Base-by-base conservation (phyloP, 2,329 filamentous ascomycete genomes). In the Penicillium freii region DNA sequence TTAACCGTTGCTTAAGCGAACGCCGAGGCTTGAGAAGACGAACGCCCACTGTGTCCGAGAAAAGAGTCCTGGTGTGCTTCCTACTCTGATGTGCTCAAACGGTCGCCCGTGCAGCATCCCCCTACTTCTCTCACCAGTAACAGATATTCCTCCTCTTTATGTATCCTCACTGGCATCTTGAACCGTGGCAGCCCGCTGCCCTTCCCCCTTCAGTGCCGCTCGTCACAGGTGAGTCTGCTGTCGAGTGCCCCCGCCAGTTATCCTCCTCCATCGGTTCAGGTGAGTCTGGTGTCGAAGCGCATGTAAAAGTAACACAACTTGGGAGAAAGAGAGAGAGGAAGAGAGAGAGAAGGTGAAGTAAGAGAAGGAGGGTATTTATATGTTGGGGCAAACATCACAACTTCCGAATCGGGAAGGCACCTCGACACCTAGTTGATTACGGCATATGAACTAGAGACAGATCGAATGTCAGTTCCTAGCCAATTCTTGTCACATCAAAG, bases 11-110 rank as follows among this genome's bases (percentile, higher is more conserved):
- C 51, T 54, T 54, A 54, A 40, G 51, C 51, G 34, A 31, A 29
- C 51, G 42, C 51, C 51, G 51, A 54, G 51, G 51, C 51, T 54
- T 54, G 51, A 54, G 43, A 48, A 54, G 51, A 47, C 42, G 43
- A n/a, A 39, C 44, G 51, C 51, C 43, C 51, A 54, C 51, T 54
- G 51, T 54, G 51, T 54, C 51, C 27, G 43, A 54, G 51, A 47
- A 54, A 54, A 47, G 51, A 54, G 25, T 39, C 15, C 51, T 38
- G 33, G 33, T 21, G 34, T 54, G 51, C 33, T 54, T 54, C 51
- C 5, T 54, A 4, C 51, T 31, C 51, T 48, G 43, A 38, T 21
- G 33, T 29, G 51, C 51, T 46, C 51, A 47, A 54, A 54, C 47
- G 47, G 33, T 49, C 47, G 47, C 47, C 47, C 47, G 33, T 54